Evolutionary conservation across 1,139 yeast genomes (phyloP).

Genomic region (Suhomyces wounanorum): DNA sequence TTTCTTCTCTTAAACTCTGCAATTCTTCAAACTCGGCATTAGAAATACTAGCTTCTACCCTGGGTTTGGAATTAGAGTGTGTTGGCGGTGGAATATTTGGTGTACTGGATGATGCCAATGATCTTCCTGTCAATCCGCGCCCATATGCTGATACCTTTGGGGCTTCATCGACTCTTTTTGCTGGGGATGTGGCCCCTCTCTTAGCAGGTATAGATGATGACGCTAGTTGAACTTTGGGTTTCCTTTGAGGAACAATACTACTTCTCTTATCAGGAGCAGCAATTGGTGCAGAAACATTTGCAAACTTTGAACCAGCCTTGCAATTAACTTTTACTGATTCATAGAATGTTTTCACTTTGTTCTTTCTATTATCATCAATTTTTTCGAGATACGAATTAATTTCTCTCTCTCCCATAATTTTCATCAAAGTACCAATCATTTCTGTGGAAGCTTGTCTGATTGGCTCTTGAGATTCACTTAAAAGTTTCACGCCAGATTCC

Average conservation of each 20-base stretch:
- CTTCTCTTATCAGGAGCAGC: constrained; percentile 14
- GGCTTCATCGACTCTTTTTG: constrained; percentile 42
- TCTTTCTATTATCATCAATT: constrained; percentile 72
- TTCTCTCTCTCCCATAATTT: constrained; percentile 74
- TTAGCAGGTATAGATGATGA: constrained; percentile 56
- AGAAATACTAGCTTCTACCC: constrained; percentile 16
- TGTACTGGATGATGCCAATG: constrained; percentile 27
- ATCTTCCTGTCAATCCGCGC: constrained; percentile 42
- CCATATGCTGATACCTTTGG: constrained; percentile 34
- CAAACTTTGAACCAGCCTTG: constrained; percentile 12
- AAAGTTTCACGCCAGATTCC: constrained; percentile 57
- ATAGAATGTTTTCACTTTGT: constrained; percentile 63
- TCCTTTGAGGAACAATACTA: constrained; percentile 11
- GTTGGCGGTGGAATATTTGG: constrained; percentile 21
- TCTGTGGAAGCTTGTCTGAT: constrained; percentile 80
- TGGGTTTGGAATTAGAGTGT: constrained; percentile 8
- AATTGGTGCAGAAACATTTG: constrained; percentile 16
- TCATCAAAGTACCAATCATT: constrained; percentile 80
- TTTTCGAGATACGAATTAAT: constrained; percentile 61
- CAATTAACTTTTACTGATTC: constrained; percentile 60
- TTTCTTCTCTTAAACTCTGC: constrained; percentile 53
- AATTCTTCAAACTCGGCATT: constrained; percentile 49
- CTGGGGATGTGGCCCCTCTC: constrained; percentile 67
- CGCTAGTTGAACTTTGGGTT: constrained; percentile 10
- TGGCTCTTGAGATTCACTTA: constrained; percentile 83